Percentiles rank a stretch among this genome's conserved stretches.
phyloP scores from a whole-genome alignment of 371 early-diverging fungal species.

The Chytridium lagenaria region DNA sequence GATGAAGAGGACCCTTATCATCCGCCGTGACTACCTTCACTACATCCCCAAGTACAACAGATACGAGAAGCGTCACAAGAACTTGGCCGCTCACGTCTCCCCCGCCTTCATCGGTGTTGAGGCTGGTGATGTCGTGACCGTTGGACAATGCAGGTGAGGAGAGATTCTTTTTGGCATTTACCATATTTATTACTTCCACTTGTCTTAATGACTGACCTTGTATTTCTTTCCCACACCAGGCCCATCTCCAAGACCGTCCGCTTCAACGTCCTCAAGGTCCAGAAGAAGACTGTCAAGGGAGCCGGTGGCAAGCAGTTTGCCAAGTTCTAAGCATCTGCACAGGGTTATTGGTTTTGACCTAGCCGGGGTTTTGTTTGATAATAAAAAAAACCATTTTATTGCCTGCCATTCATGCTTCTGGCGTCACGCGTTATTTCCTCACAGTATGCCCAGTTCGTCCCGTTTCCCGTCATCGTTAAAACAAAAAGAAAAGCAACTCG shows the following conservation, averaged over 20 bases:
- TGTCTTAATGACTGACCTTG: too few species aligned
- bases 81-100: constrained; percentile 98
- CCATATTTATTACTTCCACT: too few species aligned
- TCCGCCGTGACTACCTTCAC: constrained; percentile 99
- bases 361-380: neutral
- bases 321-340: constrained; percentile 80
- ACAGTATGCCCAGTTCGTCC: too few species aligned
- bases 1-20: constrained; percentile 99
- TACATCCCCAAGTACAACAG: constrained; percentile 99
- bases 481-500: too few species aligned
- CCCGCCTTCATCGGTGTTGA: constrained; percentile 98
- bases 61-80: constrained; percentile 99
- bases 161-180: too few species aligned
- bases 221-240: constrained; percentile 46
- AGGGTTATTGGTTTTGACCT: neutral
- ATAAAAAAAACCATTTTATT: too few species aligned
- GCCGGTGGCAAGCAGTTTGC: constrained; percentile 91
- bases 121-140: constrained; percentile 94
- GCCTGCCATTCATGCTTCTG: too few species aligned
- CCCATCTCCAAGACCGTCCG: constrained; percentile 99
- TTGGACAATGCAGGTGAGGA: constrained; percentile 93
- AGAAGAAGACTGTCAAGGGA: constrained; percentile 81
- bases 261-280: constrained; percentile 98
- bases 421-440: too few species aligned
- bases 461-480: too few species aligned